Base-by-base conservation (phyloP, 1,284 basidiomycete species). In the Hemileia vastatrix region DNA sequence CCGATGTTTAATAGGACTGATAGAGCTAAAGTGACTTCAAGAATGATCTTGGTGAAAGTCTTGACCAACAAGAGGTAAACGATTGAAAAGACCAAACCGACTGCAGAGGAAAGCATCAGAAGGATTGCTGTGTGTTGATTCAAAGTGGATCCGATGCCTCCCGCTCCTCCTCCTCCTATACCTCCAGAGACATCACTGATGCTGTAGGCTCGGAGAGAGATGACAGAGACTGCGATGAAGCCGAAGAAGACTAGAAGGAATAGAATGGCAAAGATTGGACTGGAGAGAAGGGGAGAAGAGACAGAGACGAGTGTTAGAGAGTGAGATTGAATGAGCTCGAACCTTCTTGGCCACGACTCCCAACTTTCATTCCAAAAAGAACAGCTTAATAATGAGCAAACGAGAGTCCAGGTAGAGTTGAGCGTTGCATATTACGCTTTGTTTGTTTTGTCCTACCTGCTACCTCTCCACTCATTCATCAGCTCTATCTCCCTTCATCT, bases 101-200 rank as follows among this genome's bases (percentile, higher is more conserved):
- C 57, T 21, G 36, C 69, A 27, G 65, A 69, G 66, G 65, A 66
- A 53, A 72, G 59, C 64, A 70, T 70, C n/a, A 71, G 67, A 51
- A 71, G 56, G 62, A 71, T 64, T 23, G 68, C 71, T 3, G 71
- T 72, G 48, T 69, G 68, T 11, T 66, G 64, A 61, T 72, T 72
- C 47, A 72, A 64, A 8, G 71, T 72, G 48, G 24, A 61, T 11
- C 65, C 64, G 6, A 66, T 48, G 21, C 65, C 65, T 27, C 51
- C 63, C 11, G 36, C 36, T 11, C 36, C 36, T 40, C 18, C 31
- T 19, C 48, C 59, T 2, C 27, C 27, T 27, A 71, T 61, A 36
- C 65, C 64, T 6, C 55, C 68, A 23, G 57, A 40, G 45, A 71
- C 27, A 52, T 57, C 57, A 50, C 59, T 44, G 21, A 52, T 67